Evolutionary conservation across 1,284 basidiomycete species (phyloP).

Genomic region (Malassezia pachydermatis): DNA sequence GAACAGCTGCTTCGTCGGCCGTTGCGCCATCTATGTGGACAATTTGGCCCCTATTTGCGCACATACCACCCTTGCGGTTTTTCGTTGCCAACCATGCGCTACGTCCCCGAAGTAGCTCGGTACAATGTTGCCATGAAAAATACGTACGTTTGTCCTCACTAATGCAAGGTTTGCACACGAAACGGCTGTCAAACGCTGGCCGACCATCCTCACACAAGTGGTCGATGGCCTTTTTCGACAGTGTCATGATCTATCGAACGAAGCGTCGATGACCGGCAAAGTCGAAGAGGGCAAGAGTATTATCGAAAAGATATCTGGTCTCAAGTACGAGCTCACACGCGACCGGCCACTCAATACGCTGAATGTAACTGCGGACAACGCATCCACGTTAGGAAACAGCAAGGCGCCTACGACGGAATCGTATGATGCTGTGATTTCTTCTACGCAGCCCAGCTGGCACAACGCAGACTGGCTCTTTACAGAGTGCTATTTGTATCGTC

Average conservation of each 20-base stretch:
- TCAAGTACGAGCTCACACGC: slow-evolving; percentile 82
- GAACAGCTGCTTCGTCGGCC: no score
- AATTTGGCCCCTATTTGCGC: neutral
- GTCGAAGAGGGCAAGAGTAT: slow-evolving; percentile 63
- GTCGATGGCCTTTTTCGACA: slow-evolving; percentile 61
- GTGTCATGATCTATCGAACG: slow-evolving; percentile 35
- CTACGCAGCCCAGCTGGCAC: slow-evolving; percentile 66
- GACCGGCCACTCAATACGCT: slow-evolving; percentile 60
- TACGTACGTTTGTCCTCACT: neutral
- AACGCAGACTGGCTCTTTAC: slow-evolving; percentile 78
- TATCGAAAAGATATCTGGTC: slow-evolving; percentile 65
- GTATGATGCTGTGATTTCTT: slow-evolving; percentile 28
- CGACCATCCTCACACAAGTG: slow-evolving; percentile 70
- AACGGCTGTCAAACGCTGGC: slow-evolving; percentile 66
- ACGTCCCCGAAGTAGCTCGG: slow-evolving; percentile 1
- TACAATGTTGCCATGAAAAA: slow-evolving; percentile 10
- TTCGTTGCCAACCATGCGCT: neutral
- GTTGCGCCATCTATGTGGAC: no score
- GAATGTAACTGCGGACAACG: slow-evolving; percentile 18
- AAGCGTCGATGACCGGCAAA: slow-evolving; percentile 48
- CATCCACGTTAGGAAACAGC: slow-evolving; percentile 46
- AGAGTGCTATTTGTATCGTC: slow-evolving; percentile 72
- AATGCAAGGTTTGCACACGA: slow-evolving; percentile 53
- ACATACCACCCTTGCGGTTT: neutral
- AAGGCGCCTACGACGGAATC: slow-evolving; percentile 53